Evolutionary conservation across 2,329 filamentous ascomycete species (phyloP), one percentile per base, ranked within the genome.

Genomic region (Apiospora kogelbergensis): DNA sequence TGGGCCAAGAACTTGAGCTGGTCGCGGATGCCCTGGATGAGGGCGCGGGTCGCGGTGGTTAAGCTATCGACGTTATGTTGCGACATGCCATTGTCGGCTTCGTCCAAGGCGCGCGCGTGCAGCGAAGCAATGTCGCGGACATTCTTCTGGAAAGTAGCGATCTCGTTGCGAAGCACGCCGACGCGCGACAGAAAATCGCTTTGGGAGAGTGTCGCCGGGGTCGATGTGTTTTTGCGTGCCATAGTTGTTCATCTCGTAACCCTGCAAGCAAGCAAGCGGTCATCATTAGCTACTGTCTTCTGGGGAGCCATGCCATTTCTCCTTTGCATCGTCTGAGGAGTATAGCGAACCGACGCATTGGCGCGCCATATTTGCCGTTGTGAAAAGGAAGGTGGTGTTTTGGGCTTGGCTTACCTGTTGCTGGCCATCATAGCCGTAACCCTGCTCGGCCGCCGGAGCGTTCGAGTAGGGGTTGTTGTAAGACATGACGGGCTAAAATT

Each of bases 11-110:
- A 88, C 80, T 92, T 93, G 83, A 95, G 92, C 81, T 93, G 89
- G 77, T 93, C 90, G 78, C 92, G 91, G 84, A 95, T 93, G 72
- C 87, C 84, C n/a, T 88, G 90, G 81, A 93, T 94, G 76, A 90
- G 87, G 72, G 90, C 82, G 78, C 93, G 90, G 6, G 92, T 94
- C 74, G 93, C 85, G 63, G 89, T 84, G 68, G 93, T 87, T 67
- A 91, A 84, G 74, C 86, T 84, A 79, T 95, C 90, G 30, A 93
- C 85, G 80, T 89, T 87, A 65, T 84, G 80, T 67, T 82, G 82
- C 65, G 86, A 84, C 45, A 80, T 77, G 66, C 76, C 78, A 57
- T 82, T 81, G 78, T 93, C 91, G 69, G 90, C 85, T 70, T 90
- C 90, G 72, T 87, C 85, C 37, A 95, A 86, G 30, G 90, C 86